phyloP scores from a whole-genome alignment of 768 basidiomycete genomes.

The Rhodotorula babjevae region DNA sequence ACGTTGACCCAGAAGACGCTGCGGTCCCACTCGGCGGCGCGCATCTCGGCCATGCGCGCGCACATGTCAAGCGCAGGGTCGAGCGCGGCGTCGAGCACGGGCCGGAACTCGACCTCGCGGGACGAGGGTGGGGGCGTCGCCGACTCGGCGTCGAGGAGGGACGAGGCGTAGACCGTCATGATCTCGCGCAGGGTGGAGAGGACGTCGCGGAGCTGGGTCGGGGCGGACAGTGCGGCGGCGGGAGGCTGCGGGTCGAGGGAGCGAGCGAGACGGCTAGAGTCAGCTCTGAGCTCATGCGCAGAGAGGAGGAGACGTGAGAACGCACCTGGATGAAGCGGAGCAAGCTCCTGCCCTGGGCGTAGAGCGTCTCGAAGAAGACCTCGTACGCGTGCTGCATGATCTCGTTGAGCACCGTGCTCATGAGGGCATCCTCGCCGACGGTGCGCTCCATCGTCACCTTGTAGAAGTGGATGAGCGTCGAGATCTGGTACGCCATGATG shows the following conservation, averaged over 20 bases:
- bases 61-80: slow-evolving; percentile 80
- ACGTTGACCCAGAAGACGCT: slow-evolving; percentile 82
- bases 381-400: slow-evolving; percentile 74
- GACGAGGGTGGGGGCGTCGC: slow-evolving; percentile 23
- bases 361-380: slow-evolving; percentile 82
- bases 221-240: slow-evolving; percentile 68
- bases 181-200: slow-evolving; percentile 79
- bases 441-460: slow-evolving; percentile 85
- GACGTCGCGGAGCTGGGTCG: slow-evolving; percentile 73
- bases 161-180: slow-evolving; percentile 80
- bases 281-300: slow-evolving; percentile 47
- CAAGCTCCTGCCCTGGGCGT: slow-evolving; percentile 67
- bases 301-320: not conserved
- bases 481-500: slow-evolving; percentile 84
- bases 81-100: slow-evolving; percentile 74
- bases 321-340: slow-evolving; percentile 53
- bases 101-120: slow-evolving; percentile 56
- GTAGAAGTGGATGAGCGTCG: slow-evolving; percentile 94
- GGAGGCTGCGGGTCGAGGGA: slow-evolving; percentile 43
- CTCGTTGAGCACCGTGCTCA: slow-evolving; percentile 72
- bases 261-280: no score
- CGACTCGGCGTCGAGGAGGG: slow-evolving; percentile 65
- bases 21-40: slow-evolving; percentile 65
- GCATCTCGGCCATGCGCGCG: slow-evolving; percentile 57
- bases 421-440: slow-evolving; percentile 72